A percentile compares a stretch with the other conserved stretches of the same genome.
phyloP scores from a whole-genome alignment of 495 filamentous ascomycete species.

The Penicillium coprophilum region DNA sequence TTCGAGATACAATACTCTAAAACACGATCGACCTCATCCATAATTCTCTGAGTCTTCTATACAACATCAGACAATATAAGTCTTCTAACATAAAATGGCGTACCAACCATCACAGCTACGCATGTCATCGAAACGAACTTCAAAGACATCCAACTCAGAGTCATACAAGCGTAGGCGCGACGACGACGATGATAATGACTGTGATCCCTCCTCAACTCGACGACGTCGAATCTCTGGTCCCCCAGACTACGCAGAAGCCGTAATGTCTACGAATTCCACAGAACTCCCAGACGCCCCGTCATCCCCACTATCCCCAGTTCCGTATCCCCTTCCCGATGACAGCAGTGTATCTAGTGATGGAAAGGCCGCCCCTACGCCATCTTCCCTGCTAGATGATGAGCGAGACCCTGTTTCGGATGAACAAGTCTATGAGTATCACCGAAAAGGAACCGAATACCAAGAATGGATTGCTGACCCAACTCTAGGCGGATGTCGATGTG shows the following conservation, averaged over 20 bases:
- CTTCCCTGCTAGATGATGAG: background rate
- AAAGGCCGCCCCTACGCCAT: no score
- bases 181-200: background rate
- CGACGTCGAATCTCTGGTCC: background rate
- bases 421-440: background rate
- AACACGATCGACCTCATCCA: background rate
- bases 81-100: background rate
- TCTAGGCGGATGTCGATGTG: background rate
- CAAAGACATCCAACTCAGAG: background rate
- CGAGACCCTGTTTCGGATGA: background rate
- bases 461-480: background rate
- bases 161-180: background rate
- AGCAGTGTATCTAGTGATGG: background rate
- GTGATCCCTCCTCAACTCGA: background rate
- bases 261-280: background rate
- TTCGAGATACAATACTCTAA: background rate
- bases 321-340: background rate
- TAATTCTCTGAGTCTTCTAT: background rate
- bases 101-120: background rate
- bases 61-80: background rate
- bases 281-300: background rate
- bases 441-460: background rate
- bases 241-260: background rate
- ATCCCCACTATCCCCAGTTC: background rate
- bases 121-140: background rate